Base-by-base conservation (phyloP, 495 filamentous ascomycete species). In the Tuber calosporum region DNA sequence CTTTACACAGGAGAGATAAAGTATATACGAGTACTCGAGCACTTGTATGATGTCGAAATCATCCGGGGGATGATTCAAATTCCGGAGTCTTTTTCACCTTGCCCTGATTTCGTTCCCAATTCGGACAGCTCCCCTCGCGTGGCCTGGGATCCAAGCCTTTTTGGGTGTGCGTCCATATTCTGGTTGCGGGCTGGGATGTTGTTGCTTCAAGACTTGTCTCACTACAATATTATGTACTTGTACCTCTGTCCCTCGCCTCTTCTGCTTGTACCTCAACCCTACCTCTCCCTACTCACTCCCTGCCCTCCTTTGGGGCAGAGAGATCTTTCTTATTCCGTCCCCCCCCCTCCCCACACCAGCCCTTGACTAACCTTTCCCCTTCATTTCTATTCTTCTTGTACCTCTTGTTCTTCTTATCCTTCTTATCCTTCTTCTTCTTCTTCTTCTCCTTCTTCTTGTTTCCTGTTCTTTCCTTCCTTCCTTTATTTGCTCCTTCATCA, bases 51-150 rank as follows among this genome's bases (percentile, higher is more conserved):
- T 62, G 45, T 53, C 22, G 11, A 17, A 7, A 62, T 62, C 6
- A 30, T 62, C n/a, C 26, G 53, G 53, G 42, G n/a, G n/a, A 62
- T 30, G 53, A 62, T 62, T 62, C 11, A 26, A 11, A 30, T 62
- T 30, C 53, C 53, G n/a, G 53, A 30, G 26, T 62, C n/a, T 26
- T 30, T 22, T 62, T 62, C 20, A 30, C 53, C 53, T 62, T 62
- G 53, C 53, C 53, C 53, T 62, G 53, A 62, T 62, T 26, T 22
- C 53, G n/a, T 62, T n/a, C 53, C 53, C n/a, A 13, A 62, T 62
- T 62, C 53, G n/a, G 53, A 62, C 53, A 62, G 30, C 53, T 62
- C n/a, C 26, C 53, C 53, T 30, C n/a, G 53, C 53, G 53, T 62
- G 53, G 53, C n/a, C 53, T 62, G 26, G 53, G 4, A 62, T 30